A percentile compares a stretch with the other conserved stretches of the same genome.
Conservation (phyloP, 73 alveolate species). For the Tetrahymena thermophila region DNA sequence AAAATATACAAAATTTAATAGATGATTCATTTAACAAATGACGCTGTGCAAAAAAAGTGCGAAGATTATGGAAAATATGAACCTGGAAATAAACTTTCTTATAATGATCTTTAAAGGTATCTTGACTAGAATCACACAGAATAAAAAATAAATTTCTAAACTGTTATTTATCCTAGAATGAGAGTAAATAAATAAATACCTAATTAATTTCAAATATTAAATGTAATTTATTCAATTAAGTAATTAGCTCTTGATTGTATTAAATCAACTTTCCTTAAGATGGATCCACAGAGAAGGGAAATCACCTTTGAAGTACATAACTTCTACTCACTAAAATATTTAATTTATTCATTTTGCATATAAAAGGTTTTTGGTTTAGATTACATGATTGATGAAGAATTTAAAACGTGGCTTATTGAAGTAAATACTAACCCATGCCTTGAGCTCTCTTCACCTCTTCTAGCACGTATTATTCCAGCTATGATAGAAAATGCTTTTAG, state of each 20-base stretch:
- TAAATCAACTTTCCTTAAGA: conserved; percentile 50
- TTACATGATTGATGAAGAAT: conserved; percentile 57
- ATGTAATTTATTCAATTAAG: neutral
- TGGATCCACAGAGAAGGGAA: conserved; percentile 52
- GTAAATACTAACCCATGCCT: conserved; percentile 62
- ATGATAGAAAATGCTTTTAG: conserved; percentile 60
- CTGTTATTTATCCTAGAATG: conserved; percentile 41
- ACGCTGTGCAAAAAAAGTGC: conserved; percentile 76
- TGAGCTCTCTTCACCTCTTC: conserved; percentile 50
- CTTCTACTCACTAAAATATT: neutral
- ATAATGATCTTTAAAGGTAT: conserved; percentile 63
- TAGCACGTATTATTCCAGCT: conserved; percentile 47
- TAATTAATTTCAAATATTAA: no score
- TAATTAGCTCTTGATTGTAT: conserved; percentile 32
- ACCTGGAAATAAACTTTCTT: conserved; percentile 76
- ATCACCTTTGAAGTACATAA: conserved; percentile 25
- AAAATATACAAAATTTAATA: neutral
- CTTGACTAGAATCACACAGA: conserved; percentile 32
- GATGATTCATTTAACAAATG: conserved; percentile 82
- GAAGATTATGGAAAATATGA: conserved; percentile 77
- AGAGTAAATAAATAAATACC: neutral
- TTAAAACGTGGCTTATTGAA: conserved; percentile 52
- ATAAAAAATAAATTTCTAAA: conserved; percentile 31
- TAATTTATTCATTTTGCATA: neutral
- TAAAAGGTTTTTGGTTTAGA: conserved; percentile 54